A percentile compares a stretch with the other conserved stretches of the same genome.
These are phyloP conservation scores for Lichtheimia hyalospora DNA, from an alignment of 371 early-diverging fungal genomes.

Conservation along the genomic window DNA sequence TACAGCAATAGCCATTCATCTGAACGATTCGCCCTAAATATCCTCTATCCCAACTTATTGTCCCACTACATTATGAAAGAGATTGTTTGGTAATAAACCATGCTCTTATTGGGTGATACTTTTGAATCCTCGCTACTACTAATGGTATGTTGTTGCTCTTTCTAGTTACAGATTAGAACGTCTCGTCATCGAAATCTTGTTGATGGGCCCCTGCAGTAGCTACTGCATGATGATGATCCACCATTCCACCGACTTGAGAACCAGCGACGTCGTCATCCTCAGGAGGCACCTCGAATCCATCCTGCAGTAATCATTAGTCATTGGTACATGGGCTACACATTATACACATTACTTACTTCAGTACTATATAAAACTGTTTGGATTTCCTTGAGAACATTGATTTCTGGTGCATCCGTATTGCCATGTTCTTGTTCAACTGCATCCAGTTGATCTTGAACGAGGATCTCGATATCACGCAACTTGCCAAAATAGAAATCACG, in stretches of 20 bases:
- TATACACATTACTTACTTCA: conserved; percentile 50
- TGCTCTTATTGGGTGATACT: no score
- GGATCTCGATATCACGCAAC: conserved; percentile 89
- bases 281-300: conserved; percentile 39
- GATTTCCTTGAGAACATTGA: conserved; percentile 67
- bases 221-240: conserved; percentile 5
- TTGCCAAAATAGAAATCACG: conserved; percentile 95
- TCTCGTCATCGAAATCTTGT: conserved; percentile 42
- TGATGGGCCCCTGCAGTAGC: background rate
- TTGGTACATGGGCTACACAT: background rate
- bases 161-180: conserved; percentile 26
- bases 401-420: conserved; percentile 42
- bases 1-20: no score
- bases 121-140: no score
- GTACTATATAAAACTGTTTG: conserved; percentile 82
- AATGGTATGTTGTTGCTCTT: background rate
- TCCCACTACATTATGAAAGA: no score
- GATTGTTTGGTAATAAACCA: no score
- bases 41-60: no score
- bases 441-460: conserved; percentile 76
- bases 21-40: no score
- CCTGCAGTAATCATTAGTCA: conserved; percentile 13
- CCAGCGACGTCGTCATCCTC: conserved; percentile 22
- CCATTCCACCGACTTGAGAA: conserved; percentile 9
- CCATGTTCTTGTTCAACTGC: conserved; percentile 15